Evolutionary conservation across 2,329 filamentous ascomycete species (phyloP), one percentile per base, ranked within the genome.

Genomic region (Trichoderma atroviride): DNA sequence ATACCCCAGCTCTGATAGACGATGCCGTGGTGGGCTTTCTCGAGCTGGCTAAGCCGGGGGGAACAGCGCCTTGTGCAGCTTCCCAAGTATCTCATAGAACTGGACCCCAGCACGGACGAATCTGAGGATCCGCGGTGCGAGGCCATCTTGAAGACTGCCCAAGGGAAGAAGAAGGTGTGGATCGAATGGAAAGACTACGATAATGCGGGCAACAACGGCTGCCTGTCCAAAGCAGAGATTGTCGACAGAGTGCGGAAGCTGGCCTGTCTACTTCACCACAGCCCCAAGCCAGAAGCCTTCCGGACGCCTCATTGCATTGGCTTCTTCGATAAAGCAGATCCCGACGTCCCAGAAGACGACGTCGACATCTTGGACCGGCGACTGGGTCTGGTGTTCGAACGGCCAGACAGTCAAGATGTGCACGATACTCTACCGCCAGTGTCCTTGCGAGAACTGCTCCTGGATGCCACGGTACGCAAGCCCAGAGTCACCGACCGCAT

Each of bases 341-440:
- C 78, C 3, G 70, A 72, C 22, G 68, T 75, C 5, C 70, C 75
- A 7, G 75, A 74, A 7, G 81, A 83, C 4, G 80, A 83, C 9
- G 79, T 83, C 5, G 79, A 79, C 60, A 79, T 81, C 13, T 75
- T 81, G 56, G 81, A 81, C 66, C 75, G 78, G 58, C 81, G 84
- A 14, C 83, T 87, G 16, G 86, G 86, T 3, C 80, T 88, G 22
- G 80, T 88, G 11, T 88, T 88, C 70, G 82, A 85, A 62, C 82
- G 84, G 13, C 84, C 85, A 1, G 68, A 74, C 0, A 78, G 79
- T 19, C 76, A 80, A 24, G 68, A 77, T 3, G 72, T 82, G 0
- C 74, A 82, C 24, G 75, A 79, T 0, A 75, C 75, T 2, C 71
- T 80, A 4, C 77, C 79, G 0, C 84, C 86, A 0, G 75, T 82